These are phyloP conservation scores for Magnusiomyces ingens DNA, from an alignment of 1,139 yeast species.

Conservation along the genomic window DNA sequence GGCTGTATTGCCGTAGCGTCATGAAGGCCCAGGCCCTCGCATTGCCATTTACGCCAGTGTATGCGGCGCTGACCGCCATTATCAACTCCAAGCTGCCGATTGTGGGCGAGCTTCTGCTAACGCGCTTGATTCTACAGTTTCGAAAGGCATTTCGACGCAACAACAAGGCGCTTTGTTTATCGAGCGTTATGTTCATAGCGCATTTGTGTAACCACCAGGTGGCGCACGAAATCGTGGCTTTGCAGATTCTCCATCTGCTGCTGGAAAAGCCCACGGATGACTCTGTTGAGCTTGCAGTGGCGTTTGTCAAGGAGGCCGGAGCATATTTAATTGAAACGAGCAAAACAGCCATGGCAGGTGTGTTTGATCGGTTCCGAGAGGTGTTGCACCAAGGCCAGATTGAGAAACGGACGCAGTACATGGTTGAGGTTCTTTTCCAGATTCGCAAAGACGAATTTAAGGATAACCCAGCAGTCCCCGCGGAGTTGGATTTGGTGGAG, in stretches of 20 bases:
- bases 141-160: conserved; percentile 47
- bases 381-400: conserved; percentile 52
- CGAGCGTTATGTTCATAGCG: conserved; percentile 47
- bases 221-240: conserved; percentile 52
- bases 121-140: conserved; percentile 55
- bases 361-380: conserved; percentile 56
- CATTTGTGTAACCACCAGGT: conserved; percentile 62
- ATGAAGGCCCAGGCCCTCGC: conserved; percentile 50
- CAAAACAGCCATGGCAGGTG: conserved; percentile 41
- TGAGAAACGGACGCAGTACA: conserved; percentile 40
- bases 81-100: conserved; percentile 64
- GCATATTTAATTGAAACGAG: conserved; percentile 39
- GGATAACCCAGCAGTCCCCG: conserved; percentile 38
- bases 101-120: conserved; percentile 53
- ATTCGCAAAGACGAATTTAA: conserved; percentile 45
- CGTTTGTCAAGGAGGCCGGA: conserved; percentile 42
- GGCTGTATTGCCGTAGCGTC: conserved; percentile 49
- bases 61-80: conserved; percentile 53
- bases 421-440: conserved; percentile 49
- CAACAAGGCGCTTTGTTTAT: conserved; percentile 40
- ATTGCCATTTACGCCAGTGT: conserved; percentile 41
- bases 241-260: conserved; percentile 59
- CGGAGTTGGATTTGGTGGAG: conserved; percentile 54
- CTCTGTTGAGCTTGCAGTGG: conserved; percentile 44
- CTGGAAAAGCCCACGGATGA: conserved; percentile 49